Base-by-base conservation (phyloP, 2,329 filamentous ascomycete genomes). In the Nectriaceae sp. region DNA sequence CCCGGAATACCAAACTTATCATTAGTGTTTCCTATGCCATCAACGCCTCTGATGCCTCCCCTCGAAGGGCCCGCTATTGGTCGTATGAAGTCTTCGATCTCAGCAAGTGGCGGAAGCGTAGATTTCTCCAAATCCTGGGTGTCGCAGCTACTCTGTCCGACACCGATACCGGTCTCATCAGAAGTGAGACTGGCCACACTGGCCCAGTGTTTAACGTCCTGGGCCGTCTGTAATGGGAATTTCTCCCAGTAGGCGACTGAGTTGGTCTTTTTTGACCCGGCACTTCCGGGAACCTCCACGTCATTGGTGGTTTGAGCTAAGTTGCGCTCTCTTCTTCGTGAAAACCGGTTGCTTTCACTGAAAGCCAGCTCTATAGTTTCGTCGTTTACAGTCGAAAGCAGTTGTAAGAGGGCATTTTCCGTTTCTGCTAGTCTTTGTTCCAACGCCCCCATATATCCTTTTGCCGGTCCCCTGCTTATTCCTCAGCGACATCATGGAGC, bases 371-470 rank as follows among this genome's bases (percentile, higher is more conserved):
- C 35, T n/a, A 46, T 11, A 8, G 39, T 42, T 16, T 35, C 24
- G 15, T 37, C 44, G 3, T 37, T 18, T 18, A 41, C 37, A 11
- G 44, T 42, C 13, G 44, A 47, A 21, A 45, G 35, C 6, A 75
- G 46, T 18, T 60, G 65, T 8, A 75, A 48, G 11, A 76, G 59
- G 13, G 70, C 61, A 2, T 53, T 63, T 50, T 76, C 73, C 1
- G 72, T 74, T 40, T 72, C 67, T 38, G 67, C 64, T 1, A 76
- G 64, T 31, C 73, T 65, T 20, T 70, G 62, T 40, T 75, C 72
- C 16, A 76, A 54, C 15, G 70, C 68, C 57, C 75, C 73, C 16
- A 71, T 66, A 43, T 75, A 74, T 6, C 73, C 73, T 51, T 75
- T 76, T n/a, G 72, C 68, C 5, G 73, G 73, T 2, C 73, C 73